These are phyloP conservation scores for Bretschneidera sinensis DNA, from an alignment of 345 rosid species.

Conservation along the genomic window DNA sequence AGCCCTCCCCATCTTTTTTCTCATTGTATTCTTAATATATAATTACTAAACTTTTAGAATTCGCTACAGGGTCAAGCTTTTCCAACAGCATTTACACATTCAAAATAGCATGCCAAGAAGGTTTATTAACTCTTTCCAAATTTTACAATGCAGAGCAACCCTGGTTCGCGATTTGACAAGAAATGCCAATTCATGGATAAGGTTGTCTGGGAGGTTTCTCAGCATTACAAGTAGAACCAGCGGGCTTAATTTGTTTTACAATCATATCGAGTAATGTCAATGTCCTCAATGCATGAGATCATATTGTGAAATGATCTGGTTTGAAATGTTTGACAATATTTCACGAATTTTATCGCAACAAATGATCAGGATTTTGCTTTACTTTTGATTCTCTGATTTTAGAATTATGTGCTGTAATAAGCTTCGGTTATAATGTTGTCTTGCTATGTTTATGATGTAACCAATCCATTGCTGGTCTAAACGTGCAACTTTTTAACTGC, in stretches of 20 bases:
- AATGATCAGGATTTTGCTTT: background rate
- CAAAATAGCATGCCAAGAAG: background rate
- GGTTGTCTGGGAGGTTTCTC: conserved; percentile 60
- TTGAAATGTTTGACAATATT: background rate
- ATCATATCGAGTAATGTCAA: background rate
- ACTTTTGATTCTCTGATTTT: no score
- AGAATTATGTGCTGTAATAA: background rate
- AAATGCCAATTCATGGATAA: conserved; percentile 94
- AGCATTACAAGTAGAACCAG: conserved; percentile 45
- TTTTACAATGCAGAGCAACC: conserved; percentile 68
- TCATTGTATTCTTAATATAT: no score
- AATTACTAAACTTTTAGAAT: no score
- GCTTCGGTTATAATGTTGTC: background rate
- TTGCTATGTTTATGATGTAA: background rate
- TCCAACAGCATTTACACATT: background rate
- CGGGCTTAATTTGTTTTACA: background rate
- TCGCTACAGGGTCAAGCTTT: background rate
- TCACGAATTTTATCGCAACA: background rate
- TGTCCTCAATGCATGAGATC: background rate
- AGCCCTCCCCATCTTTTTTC: no score
- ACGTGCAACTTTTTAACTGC: no score
- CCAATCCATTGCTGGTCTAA: no score
- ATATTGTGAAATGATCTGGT: background rate
- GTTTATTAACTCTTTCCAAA: background rate
- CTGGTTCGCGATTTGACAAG: conserved; percentile 93